Evolutionary conservation across 2,329 filamentous ascomycete genomes (phyloP).

Genomic region (Nannizzia gypsea): DNA sequence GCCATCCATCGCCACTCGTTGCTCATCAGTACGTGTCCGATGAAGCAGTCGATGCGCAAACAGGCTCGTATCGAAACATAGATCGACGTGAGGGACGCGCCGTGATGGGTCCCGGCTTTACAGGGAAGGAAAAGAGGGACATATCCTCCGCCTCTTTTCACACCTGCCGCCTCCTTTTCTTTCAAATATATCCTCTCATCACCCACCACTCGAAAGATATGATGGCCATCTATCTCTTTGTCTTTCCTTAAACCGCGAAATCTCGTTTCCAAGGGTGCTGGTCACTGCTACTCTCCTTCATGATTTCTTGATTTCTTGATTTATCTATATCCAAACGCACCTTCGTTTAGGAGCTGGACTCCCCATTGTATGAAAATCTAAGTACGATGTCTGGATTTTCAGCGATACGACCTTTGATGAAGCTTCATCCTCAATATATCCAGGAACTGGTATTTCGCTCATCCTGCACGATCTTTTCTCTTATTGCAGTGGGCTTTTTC

Average conservation of each 20-base stretch:
- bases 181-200: background rate
- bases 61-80: background rate
- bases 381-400: background rate
- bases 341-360: background rate
- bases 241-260: background rate
- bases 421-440: conserved; percentile 8
- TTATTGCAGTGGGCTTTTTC: conserved; percentile 21
- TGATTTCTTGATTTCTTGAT: background rate
- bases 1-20: background rate
- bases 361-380: background rate
- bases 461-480: conserved; percentile 15
- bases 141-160: background rate
- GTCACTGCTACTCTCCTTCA: background rate
- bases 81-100: background rate
- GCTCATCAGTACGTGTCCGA: background rate
- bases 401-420: background rate
- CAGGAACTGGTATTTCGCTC: conserved; percentile 17
- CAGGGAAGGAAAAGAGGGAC: background rate
- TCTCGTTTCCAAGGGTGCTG: background rate
- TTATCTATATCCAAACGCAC: background rate
- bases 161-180: background rate
- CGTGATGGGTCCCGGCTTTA: background rate
- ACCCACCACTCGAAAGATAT: background rate
- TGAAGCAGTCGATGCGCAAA: background rate
- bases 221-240: background rate